These are phyloP conservation scores for Botrytis sinoallii DNA, from an alignment of 2,329 filamentous ascomycete genomes.

Conservation along the genomic window DNA sequence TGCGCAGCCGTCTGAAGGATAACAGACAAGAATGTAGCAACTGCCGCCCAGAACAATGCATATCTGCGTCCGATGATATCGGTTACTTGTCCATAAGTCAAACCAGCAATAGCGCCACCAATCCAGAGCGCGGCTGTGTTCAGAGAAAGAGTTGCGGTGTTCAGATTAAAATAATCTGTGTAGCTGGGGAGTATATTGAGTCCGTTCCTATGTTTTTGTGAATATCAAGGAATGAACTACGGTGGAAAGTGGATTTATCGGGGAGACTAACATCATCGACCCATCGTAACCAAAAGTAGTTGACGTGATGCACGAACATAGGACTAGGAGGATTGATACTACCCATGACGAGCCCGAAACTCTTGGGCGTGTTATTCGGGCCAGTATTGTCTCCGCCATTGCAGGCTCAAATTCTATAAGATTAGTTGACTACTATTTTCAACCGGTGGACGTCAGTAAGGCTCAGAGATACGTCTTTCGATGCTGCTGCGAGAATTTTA, in stretches of 20 bases:
- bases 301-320: constrained; percentile 27
- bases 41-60: constrained; percentile 24
- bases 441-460: not conserved
- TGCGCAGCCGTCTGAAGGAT: constrained; percentile 30
- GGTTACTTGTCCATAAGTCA: constrained; percentile 41
- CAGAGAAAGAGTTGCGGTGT: constrained; percentile 49
- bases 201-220: constrained; percentile 41
- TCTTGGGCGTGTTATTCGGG: constrained; percentile 7
- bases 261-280: constrained; percentile 26
- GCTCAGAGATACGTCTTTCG: not conserved
- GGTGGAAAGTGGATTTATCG: not conserved
- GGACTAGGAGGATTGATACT: constrained; percentile 18
- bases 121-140: constrained; percentile 55
- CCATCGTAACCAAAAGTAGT: constrained; percentile 30
- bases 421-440: not conserved
- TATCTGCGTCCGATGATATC: constrained; percentile 40
- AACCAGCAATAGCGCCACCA: constrained; percentile 46
- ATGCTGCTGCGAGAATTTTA: not conserved
- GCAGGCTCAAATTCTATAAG: not conserved
- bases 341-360: constrained; percentile 18
- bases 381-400: constrained; percentile 9
- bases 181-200: constrained; percentile 57
- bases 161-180: constrained; percentile 54
- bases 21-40: constrained; percentile 25
- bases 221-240: not conserved